phyloP scores from a whole-genome alignment of 306 rosid genomes.

The Oxytropis ochrocephala region DNA sequence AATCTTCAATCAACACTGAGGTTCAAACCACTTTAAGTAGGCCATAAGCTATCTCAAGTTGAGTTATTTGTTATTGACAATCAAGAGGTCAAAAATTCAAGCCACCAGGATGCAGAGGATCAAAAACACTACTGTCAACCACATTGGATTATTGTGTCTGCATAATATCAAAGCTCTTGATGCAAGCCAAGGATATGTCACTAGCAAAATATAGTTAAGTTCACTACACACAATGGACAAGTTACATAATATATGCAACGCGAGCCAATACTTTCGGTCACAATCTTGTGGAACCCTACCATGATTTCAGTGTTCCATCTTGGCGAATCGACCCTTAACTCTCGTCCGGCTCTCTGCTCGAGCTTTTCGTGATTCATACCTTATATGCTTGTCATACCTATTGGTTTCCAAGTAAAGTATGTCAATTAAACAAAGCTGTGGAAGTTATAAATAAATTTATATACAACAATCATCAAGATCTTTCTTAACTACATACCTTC shows the following conservation, averaged over 20 bases:
- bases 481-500: slow-evolving; percentile 53
- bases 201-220: slow-evolving; percentile 8
- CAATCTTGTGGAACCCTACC: slow-evolving; percentile 26
- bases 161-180: not conserved
- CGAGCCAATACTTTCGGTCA: not conserved
- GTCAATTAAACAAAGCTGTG: not conserved
- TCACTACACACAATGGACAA: slow-evolving; percentile 8
- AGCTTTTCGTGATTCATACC: slow-evolving; percentile 81
- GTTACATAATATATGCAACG: not conserved
- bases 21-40: slow-evolving; percentile 5
- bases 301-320: slow-evolving; percentile 42
- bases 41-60: not conserved
- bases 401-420: slow-evolving; percentile 18
- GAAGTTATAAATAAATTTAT: not conserved
- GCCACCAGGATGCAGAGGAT: not conserved
- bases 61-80: not conserved
- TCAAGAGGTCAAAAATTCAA: not conserved
- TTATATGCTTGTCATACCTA: slow-evolving; percentile 82
- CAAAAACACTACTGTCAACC: not conserved
- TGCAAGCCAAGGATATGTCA: slow-evolving; percentile 4
- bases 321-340: slow-evolving; percentile 83
- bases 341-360: slow-evolving; percentile 80
- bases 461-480: not conserved
- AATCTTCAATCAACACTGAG: not conserved
- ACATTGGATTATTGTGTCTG: not conserved